Base-by-base conservation (phyloP, 805 yeast species). In the Lachancea sp. region DNA sequence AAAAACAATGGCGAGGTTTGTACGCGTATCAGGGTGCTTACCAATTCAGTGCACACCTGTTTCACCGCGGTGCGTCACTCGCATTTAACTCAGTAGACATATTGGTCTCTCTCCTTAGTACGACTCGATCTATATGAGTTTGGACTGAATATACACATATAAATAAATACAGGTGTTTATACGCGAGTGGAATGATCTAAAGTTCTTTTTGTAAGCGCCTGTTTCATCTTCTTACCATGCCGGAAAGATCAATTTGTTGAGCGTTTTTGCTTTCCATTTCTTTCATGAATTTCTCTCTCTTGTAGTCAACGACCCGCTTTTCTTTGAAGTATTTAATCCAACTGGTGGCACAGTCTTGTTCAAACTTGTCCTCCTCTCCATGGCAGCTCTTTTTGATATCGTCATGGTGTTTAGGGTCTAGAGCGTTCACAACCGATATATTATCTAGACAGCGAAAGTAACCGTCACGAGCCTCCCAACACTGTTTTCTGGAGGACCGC, bases 311-410 rank as follows among this genome's bases (percentile, higher is more conserved):
- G 33, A 81, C 83, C 55, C 96, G 77, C 64, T 89, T 90, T 64
- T 88, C 91, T 60, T 89, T 91, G 71, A 91, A 90, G 63, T 90
- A 89, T 49, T 82, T 73, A 49, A 78, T 88, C 98, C 98, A 90
- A 44, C 89, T 79, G 12, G 80, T 79, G 9, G 86, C 88, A 65
- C 98, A 90, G 53, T 81, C 79, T n/a, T 71, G 62, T 48, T 84
- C 79, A 53, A 86, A 88, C 33, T 71, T 73, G n/a, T 61, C 58
- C 51, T 79, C 78, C 58, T 80, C 73, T 1, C 49, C 45, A 0
- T 78, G 74, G 65, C 98, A 90, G 40, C 74, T 66, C 18, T 66
- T 56, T 42, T 75, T 72, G 35, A 87, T 78, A 26, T 65, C 64
- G 5, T 60, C 58, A 36, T 70, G 69, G 42, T 68, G 63, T 42